Evolutionary conservation across 352 stramenopile genomes (phyloP).

Genomic region (Thalassiosira exigua): DNA sequence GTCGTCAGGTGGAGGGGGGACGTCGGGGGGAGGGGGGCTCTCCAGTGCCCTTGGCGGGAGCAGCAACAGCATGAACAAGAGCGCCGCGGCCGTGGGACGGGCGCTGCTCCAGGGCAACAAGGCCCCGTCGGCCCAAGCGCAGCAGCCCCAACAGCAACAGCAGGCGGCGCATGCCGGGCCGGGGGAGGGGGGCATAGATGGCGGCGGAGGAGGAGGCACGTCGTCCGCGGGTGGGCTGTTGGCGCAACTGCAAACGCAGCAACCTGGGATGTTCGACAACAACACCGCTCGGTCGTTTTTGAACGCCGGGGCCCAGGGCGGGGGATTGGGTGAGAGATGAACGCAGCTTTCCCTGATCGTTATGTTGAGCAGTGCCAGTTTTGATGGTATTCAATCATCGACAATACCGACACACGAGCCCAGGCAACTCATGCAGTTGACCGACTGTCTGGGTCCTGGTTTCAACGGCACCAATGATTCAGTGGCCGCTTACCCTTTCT

Average conservation of each 20-base stretch:
- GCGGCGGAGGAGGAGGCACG: background rate
- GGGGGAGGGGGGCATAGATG: background rate
- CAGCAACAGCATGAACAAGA: constrained; percentile 27
- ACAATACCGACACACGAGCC: too few relatives aligned
- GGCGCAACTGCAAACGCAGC: constrained; percentile 37
- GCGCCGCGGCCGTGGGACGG: constrained; percentile 67
- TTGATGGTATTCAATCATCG: too few relatives aligned
- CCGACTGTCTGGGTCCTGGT: too few relatives aligned
- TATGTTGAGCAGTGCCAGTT: background rate
- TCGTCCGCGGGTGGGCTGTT: constrained; percentile 22
- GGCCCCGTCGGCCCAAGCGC: background rate
- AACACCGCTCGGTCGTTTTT: constrained; percentile 25
- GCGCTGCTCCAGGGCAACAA: constrained; percentile 58
- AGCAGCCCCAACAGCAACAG: background rate
- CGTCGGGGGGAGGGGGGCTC: background rate
- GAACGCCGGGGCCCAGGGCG: constrained; percentile 5
- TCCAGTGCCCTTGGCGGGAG: background rate
- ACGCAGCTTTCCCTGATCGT: background rate
- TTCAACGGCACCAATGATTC: too few relatives aligned
- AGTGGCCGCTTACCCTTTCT: too few relatives aligned
- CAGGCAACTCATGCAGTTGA: too few relatives aligned
- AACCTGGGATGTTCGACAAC: constrained; percentile 44
- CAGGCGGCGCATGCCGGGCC: background rate
- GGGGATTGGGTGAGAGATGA: constrained; percentile 24
- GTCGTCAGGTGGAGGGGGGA: background rate